These are phyloP conservation scores for Truncatella angustata DNA, from an alignment of 2,329 filamentous ascomycete species.

Conservation along the genomic window DNA sequence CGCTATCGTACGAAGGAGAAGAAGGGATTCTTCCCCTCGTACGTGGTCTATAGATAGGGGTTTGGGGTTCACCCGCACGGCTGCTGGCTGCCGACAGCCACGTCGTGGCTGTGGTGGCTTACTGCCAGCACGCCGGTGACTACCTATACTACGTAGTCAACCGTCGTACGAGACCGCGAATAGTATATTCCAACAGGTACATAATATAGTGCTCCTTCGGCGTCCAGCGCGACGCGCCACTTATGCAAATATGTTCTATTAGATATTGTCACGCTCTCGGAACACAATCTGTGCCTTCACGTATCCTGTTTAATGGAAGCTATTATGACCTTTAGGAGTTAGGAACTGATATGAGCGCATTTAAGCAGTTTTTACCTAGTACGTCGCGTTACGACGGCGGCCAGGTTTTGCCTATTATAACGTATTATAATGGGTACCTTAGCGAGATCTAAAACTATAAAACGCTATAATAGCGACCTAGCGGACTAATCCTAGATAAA, in stretches of 20 bases:
- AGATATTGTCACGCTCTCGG: background rate
- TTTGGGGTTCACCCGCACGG: too few relatives aligned
- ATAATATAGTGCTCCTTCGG: too few relatives aligned
- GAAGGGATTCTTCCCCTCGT: too few relatives aligned
- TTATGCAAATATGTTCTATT: background rate
- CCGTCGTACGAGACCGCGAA: too few relatives aligned
- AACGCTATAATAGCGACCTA: background rate
- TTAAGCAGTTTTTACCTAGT: background rate
- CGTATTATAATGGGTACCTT: background rate
- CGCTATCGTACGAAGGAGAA: too few relatives aligned
- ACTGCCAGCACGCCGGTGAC: too few relatives aligned
- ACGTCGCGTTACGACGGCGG: background rate
- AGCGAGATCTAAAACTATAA: background rate
- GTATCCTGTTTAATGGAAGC: background rate
- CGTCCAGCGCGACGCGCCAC: background rate
- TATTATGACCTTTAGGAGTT: background rate
- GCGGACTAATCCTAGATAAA: constrained; percentile 24
- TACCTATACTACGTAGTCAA: too few relatives aligned
- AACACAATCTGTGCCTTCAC: background rate
- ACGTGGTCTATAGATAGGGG: too few relatives aligned
- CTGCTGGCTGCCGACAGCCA: too few relatives aligned
- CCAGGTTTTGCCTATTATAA: background rate
- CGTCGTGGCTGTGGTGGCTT: too few relatives aligned
- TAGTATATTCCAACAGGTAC: too few relatives aligned
- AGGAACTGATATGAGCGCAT: background rate